phyloP scores from a whole-genome alignment of 768 basidiomycete genomes.

The Boletus sp. region DNA sequence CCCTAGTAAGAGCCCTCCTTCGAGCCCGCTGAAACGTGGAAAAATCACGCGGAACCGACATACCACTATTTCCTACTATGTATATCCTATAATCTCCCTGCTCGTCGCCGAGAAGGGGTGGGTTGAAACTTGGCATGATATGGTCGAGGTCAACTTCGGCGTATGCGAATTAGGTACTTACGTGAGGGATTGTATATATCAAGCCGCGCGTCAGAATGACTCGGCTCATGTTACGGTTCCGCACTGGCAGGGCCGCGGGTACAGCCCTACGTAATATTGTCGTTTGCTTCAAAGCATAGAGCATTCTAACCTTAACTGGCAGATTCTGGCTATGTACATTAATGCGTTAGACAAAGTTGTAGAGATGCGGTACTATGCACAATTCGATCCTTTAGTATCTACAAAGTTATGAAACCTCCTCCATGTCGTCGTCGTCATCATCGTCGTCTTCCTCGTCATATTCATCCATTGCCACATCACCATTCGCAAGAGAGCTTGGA shows the following conservation, averaged over 20 bases:
- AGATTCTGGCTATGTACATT: not conserved
- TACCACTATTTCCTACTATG: conserved; percentile 55
- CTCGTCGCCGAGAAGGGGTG: conserved; percentile 41
- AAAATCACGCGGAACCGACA: conserved; percentile 8
- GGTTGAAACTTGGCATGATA: conserved; percentile 10
- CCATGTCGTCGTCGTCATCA: conserved; percentile 64
- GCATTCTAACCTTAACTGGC: not conserved
- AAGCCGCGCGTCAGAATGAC: not conserved
- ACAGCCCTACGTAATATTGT: not conserved
- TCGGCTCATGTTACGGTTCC: conserved; percentile 2
- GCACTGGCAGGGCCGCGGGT: not conserved
- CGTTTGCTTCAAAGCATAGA: not conserved
- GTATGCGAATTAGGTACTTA: not conserved
- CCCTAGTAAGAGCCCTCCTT: conserved; percentile 23
- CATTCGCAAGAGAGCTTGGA: conserved; percentile 29
- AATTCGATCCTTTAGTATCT: not conserved
- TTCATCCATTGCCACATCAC: conserved; percentile 38
- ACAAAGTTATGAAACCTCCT: conserved; percentile 57
- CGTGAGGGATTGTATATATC: not conserved
- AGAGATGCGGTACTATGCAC: not conserved
- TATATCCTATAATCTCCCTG: conserved; percentile 47
- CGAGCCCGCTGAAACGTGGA: not conserved
- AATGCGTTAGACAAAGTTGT: not conserved
- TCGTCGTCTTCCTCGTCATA: conserved; percentile 52
- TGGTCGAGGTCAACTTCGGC: not conserved